These are phyloP conservation scores for Crithidia sp. DNA, from an alignment of 208 protist genomes.

Conservation along the genomic window DNA sequence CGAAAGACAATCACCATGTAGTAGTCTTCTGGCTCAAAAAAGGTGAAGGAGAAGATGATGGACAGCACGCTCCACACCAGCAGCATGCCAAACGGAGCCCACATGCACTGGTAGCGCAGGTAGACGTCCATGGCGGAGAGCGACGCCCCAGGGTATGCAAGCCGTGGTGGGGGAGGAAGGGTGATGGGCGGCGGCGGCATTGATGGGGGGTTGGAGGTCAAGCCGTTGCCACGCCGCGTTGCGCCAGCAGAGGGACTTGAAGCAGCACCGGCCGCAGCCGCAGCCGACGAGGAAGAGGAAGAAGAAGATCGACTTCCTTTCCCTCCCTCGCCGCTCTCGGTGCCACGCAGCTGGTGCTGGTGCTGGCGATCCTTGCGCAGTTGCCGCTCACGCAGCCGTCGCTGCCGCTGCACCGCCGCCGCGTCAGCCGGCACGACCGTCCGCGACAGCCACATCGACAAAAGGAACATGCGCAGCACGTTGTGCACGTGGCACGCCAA, in stretches of 20 bases:
- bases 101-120: constrained; percentile 60
- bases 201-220: constrained; percentile 4
- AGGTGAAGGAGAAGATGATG: constrained; percentile 34
- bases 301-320: neutral
- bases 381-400: constrained; percentile 11
- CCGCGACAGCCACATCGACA: constrained; percentile 30
- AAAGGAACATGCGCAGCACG: constrained; percentile 31
- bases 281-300: neutral
- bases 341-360: constrained; percentile 10
- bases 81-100: constrained; percentile 49
- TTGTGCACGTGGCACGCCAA: constrained; percentile 43
- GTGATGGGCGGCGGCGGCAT: neutral
- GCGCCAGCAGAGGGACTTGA: neutral
- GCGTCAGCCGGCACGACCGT: constrained; percentile 36
- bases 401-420: constrained; percentile 26
- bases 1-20: constrained; percentile 57
- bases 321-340: neutral
- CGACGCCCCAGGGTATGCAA: constrained; percentile 12
- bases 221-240: neutral
- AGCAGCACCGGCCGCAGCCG: neutral
- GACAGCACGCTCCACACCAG: constrained; percentile 48
- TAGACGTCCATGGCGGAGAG: constrained; percentile 48
- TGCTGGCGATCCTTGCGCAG: constrained; percentile 3
- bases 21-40: constrained; percentile 61
- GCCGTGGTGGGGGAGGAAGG: constrained; percentile 11